These are phyloP conservation scores for Ceratobasidium sp. DNA, from an alignment of 1,284 basidiomycete species.

Conservation along the genomic window DNA sequence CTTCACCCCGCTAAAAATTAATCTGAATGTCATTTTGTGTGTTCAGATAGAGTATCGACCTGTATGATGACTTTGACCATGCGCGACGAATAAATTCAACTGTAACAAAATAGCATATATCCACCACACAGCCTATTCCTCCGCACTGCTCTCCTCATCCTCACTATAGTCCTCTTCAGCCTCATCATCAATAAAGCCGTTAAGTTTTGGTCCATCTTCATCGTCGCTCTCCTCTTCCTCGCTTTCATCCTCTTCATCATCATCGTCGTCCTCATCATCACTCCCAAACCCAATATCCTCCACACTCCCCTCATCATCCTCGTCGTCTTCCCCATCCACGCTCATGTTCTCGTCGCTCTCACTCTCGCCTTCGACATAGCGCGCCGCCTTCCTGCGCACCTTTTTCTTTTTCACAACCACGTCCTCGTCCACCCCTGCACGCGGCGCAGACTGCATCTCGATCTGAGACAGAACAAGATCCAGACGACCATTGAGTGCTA, in stretches of 20 bases:
- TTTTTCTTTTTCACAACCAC: conserved; percentile 43
- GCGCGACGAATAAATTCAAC: conserved; percentile 23
- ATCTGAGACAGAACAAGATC: conserved; percentile 96
- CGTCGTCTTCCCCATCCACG: conserved; percentile 56
- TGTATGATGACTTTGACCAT: neutral
- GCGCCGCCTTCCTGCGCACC: conserved; percentile 56
- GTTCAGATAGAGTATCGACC: too few species aligned
- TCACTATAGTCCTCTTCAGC: conserved; percentile 54
- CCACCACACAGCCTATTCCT: conserved; percentile 16
- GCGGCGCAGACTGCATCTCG: conserved; percentile 77
- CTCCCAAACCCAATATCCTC: conserved; percentile 74
- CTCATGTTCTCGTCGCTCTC: conserved; percentile 55
- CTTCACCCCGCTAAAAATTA: neutral
- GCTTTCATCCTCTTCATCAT: conserved; percentile 61
- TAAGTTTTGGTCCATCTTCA: conserved; percentile 65
- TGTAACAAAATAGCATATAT: conserved; percentile 33
- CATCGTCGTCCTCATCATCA: conserved; percentile 63
- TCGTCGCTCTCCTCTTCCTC: conserved; percentile 61
- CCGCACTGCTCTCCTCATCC: conserved; percentile 52
- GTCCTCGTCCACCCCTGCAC: conserved; percentile 60
- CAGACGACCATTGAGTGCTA: conserved; percentile 87
- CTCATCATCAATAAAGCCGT: conserved; percentile 51
- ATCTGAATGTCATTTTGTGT: too few species aligned
- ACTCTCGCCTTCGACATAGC: conserved; percentile 65
- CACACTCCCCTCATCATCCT: conserved; percentile 63